Conservation (phyloP, 495 filamentous ascomycete genomes). For the Aspergillus biplanus region DNA sequence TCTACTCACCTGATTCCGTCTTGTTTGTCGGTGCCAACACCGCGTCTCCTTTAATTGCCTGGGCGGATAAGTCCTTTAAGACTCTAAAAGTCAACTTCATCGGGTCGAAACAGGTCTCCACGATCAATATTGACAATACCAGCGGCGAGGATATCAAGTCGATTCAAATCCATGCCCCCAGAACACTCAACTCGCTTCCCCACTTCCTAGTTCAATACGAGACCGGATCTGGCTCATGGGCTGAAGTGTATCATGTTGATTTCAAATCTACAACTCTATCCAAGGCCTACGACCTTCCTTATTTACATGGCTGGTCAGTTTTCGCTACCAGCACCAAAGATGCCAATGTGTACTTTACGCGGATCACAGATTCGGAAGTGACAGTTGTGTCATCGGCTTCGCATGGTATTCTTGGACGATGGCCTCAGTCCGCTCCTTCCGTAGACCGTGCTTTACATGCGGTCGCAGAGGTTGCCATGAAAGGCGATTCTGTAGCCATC, state of each 20-base stretch:
- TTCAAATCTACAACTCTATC: constrained; percentile 63
- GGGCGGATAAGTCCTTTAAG: constrained; percentile 72
- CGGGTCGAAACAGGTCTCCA: constrained; percentile 65
- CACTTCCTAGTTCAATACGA: constrained; percentile 87
- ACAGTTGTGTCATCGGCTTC: constrained; percentile 76
- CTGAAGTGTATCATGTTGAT: constrained; percentile 84
- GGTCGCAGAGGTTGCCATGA: constrained; percentile 80
- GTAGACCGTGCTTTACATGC: constrained; percentile 60
- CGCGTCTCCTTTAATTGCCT: constrained; percentile 79
- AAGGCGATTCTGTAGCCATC: constrained; percentile 68
- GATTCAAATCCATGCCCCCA: constrained; percentile 74
- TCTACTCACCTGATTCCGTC: constrained; percentile 66
- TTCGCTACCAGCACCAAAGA: constrained; percentile 78
- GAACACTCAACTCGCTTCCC: constrained; percentile 66
- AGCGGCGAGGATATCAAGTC: constrained; percentile 63
- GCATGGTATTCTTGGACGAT: constrained; percentile 73
- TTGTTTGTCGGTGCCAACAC: constrained; percentile 82
- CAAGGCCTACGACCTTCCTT: constrained; percentile 77
- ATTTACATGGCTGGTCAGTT: constrained; percentile 66
- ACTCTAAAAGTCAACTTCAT: constrained; percentile 79
- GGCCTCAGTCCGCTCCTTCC: constrained; percentile 56
- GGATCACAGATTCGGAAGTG: constrained; percentile 72
- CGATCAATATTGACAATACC: constrained; percentile 53
- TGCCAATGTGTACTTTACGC: constrained; percentile 85
- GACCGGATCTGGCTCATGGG: constrained; percentile 71